phyloP scores from a whole-genome alignment of 2,329 filamentous ascomycete species.

The Trichoderma breve region DNA sequence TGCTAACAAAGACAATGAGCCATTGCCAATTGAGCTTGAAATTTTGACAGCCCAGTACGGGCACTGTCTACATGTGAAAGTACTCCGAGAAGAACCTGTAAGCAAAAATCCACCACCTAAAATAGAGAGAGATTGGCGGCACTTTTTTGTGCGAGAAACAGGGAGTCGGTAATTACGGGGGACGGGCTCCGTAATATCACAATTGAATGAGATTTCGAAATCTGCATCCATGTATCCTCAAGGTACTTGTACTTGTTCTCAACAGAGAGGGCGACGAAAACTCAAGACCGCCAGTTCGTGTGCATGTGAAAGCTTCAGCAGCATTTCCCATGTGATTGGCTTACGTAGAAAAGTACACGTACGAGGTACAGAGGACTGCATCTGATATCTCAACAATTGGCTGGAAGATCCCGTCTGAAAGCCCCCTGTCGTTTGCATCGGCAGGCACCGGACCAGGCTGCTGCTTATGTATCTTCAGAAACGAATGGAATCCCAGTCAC shows the following conservation, averaged over 20 bases:
- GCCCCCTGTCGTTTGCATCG: constrained; percentile 7
- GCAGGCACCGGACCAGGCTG: constrained; percentile 2
- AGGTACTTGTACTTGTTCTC: background rate
- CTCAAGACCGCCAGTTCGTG: background rate
- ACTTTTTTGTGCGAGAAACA: background rate
- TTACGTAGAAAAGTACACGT: background rate
- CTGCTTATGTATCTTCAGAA: constrained; percentile 3
- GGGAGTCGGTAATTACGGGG: constrained; percentile 2
- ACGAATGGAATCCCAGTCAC: constrained; percentile 7
- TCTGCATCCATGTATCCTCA: background rate
- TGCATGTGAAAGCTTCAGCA: background rate
- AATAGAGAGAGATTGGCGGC: constrained; percentile 6
- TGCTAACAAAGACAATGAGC: background rate
- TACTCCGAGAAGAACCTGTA: background rate
- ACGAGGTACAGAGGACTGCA: background rate
- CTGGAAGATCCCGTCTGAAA: background rate
- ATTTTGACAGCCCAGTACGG: background rate
- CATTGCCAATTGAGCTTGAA: background rate
- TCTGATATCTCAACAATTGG: constrained; percentile 4
- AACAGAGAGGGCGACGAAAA: background rate
- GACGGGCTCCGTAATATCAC: background rate
- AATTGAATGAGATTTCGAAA: background rate
- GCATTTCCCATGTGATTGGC: constrained; percentile 15
- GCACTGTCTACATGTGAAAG: background rate
- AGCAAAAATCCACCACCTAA: background rate